A percentile compares a stretch with the other conserved stretches of the same genome.
phyloP scores from a whole-genome alignment of 1,284 basidiomycete species.

The Cryptococcus sp. region DNA sequence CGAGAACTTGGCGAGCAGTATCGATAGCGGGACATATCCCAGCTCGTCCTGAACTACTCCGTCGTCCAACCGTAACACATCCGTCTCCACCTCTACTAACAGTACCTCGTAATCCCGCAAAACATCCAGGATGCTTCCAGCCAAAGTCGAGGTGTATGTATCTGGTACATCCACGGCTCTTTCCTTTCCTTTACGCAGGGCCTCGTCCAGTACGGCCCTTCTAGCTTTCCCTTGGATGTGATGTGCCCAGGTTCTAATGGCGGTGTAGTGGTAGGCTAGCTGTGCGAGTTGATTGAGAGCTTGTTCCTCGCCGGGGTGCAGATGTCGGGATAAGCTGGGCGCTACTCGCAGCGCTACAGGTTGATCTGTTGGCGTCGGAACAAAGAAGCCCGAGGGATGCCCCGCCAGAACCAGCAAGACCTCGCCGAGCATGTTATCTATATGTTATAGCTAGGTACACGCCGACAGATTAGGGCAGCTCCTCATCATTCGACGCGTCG shows the following conservation, averaged over 20 bases:
- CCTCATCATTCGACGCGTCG: too few relatives aligned
- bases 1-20: slow-evolving; percentile 71
- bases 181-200: slow-evolving; percentile 14
- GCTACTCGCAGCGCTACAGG: slow-evolving; percentile 52
- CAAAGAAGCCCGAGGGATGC: slow-evolving; percentile 74
- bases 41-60: slow-evolving; percentile 61
- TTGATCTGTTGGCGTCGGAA: slow-evolving; percentile 49
- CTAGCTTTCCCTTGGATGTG: slow-evolving; percentile 45
- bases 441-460: too few relatives aligned
- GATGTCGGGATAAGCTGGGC: slow-evolving; percentile 62
- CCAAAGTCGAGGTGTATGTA: slow-evolving; percentile 70
- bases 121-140: slow-evolving; percentile 64
- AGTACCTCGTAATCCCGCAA: slow-evolving; percentile 75
- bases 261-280: slow-evolving; percentile 67
- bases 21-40: slow-evolving; percentile 71
- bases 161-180: slow-evolving; percentile 6
- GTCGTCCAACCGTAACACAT: slow-evolving; percentile 64
- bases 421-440: slow-evolving; percentile 67
- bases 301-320: slow-evolving; percentile 81
- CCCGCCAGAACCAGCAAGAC: slow-evolving; percentile 75
- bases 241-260: slow-evolving; percentile 54
- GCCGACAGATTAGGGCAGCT: too few relatives aligned
- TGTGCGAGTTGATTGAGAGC: slow-evolving; percentile 67
- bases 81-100: slow-evolving; percentile 73
- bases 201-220: slow-evolving; percentile 19